Evolutionary conservation across 164 flowering plant genomes (phyloP).

Genomic region (Sextonia rubra): DNA sequence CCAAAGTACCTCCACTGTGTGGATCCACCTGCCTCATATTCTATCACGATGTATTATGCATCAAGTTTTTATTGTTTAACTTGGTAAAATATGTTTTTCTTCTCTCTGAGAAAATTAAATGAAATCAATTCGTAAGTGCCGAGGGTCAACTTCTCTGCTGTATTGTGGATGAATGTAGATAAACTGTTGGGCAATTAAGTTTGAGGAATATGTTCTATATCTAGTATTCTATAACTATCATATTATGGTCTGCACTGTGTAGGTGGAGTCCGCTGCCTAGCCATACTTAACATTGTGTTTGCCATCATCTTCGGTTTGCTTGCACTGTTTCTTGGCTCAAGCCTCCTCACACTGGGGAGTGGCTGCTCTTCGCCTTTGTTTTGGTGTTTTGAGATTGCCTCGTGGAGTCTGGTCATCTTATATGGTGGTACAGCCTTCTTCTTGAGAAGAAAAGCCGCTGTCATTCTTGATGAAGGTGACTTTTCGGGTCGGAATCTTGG

Average conservation of each 20-base stretch:
- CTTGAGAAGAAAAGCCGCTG: conserved; percentile 74
- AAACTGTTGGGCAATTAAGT: no score
- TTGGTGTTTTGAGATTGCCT: conserved; percentile 86
- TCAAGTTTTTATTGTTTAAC: no score
- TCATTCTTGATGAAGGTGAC: conserved; percentile 64
- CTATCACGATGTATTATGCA: no score
- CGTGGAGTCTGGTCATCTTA: conserved; percentile 78
- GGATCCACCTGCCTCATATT: no score
- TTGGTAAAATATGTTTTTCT: no score
- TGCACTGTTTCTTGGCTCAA: conserved; percentile 81
- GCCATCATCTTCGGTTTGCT: conserved; percentile 71
- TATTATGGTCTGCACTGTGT: conserved; percentile 24
- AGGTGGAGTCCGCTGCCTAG: conserved; percentile 94
- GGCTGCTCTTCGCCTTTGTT: conserved; percentile 79
- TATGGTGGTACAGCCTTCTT: conserved; percentile 73
- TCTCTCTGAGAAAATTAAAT: no score
- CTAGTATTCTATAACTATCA: background rate
- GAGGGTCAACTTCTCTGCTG: no score
- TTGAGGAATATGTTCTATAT: no score
- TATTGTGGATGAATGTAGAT: no score
- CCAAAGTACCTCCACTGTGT: no score
- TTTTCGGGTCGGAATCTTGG: conserved; percentile 56
- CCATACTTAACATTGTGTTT: conserved; percentile 66
- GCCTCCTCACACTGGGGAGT: conserved; percentile 79
- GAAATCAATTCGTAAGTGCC: no score